Evolutionary conservation across 352 stramenopile genomes (phyloP).

Genomic region (Albugo laibachii): DNA sequence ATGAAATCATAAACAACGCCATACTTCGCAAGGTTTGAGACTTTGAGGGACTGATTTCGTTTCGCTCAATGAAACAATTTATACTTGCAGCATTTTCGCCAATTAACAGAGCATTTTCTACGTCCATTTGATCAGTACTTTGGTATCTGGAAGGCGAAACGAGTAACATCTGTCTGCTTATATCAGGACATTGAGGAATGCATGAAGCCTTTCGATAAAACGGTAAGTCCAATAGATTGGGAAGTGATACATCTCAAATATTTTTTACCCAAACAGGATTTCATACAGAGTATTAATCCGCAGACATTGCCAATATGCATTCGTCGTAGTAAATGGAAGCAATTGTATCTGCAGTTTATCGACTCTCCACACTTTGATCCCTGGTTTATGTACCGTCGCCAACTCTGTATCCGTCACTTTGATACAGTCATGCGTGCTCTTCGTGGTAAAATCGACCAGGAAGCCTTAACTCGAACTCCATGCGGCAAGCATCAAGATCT

Average conservation of each 20-base stretch:
- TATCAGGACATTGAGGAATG: constrained; percentile 47
- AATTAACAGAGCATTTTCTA: constrained; percentile 71
- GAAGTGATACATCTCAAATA: not conserved
- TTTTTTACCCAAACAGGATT: constrained; percentile 11
- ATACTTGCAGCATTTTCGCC: constrained; percentile 58
- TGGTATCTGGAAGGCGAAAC: constrained; percentile 39
- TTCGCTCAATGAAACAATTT: not conserved
- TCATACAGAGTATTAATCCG: constrained; percentile 33
- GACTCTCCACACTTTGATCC: constrained; percentile 48
- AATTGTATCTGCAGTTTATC: constrained; percentile 51
- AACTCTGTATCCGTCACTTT: constrained; percentile 50
- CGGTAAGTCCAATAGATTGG: constrained; percentile 6
- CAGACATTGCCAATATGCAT: constrained; percentile 35
- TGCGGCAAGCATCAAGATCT: constrained; percentile 10
- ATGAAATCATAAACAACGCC: constrained; percentile 69
- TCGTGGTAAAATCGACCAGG: constrained; percentile 19
- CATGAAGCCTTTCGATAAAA: constrained; percentile 53
- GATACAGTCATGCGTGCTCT: constrained; percentile 27
- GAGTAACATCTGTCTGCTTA: constrained; percentile 7
- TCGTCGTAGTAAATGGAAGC: constrained; percentile 38
- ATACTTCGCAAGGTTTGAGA: constrained; percentile 41
- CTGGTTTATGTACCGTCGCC: constrained; percentile 50
- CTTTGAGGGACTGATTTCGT: not conserved
- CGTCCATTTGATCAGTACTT: constrained; percentile 78
- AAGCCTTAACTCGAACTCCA: constrained; percentile 17